Percentiles rank a stretch among this genome's conserved stretches.
Conservation (phyloP, 345 rosid genomes). For the Aquilaria sinensis region DNA sequence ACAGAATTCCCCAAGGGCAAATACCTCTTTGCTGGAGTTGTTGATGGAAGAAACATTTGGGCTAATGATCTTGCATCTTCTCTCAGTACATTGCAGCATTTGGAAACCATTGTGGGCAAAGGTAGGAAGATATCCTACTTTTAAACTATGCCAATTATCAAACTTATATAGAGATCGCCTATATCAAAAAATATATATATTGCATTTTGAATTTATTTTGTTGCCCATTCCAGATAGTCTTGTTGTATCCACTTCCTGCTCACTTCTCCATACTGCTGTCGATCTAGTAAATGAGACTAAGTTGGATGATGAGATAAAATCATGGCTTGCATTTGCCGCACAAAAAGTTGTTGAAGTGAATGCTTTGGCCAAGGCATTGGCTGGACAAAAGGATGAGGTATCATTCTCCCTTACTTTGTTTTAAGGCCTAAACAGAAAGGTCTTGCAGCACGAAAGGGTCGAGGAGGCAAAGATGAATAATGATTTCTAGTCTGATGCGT, state of each 20-base stretch:
- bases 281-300: slow-evolving; percentile 87
- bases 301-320: slow-evolving; percentile 79
- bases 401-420: slow-evolving; percentile 3
- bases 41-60: slow-evolving; percentile 99
- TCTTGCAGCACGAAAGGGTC: background rate
- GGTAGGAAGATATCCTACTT: slow-evolving; percentile 64
- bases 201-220: background rate
- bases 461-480: background rate
- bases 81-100: slow-evolving; percentile 42
- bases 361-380: slow-evolving; percentile 87
- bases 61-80: slow-evolving; percentile 93
- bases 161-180: background rate
- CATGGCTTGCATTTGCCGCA: slow-evolving; percentile 99
- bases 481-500: background rate
- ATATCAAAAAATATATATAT: slow-evolving; percentile 1
- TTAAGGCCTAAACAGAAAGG: background rate
- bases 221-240: slow-evolving; percentile 55
- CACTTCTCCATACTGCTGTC: slow-evolving; percentile 96
- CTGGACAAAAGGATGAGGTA: slow-evolving; percentile 87
- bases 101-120: slow-evolving; percentile 84
- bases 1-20: slow-evolving; percentile 73
- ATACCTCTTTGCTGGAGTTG: slow-evolving; percentile 90
- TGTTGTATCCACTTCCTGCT: slow-evolving; percentile 94
- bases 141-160: background rate
- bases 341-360: slow-evolving; percentile 93